A percentile compares a stretch with the other conserved stretches of the same genome.
These are phyloP conservation scores for Suhomyces yuchorum DNA, from an alignment of 1,139 yeast genomes.

Conservation along the genomic window DNA sequence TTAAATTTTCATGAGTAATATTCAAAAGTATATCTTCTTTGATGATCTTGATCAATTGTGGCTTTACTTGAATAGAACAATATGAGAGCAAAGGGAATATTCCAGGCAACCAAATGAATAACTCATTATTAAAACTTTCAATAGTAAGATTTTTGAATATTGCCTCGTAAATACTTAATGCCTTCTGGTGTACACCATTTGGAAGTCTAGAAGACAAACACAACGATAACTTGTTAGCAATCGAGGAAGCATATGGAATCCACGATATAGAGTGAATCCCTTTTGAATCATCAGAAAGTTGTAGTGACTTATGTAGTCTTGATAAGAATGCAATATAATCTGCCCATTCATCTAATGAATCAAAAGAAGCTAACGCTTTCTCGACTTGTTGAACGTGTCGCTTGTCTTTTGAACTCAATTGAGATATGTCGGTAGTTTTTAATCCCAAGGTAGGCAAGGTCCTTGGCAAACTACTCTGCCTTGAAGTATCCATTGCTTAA, in stretches of 20 bases:
- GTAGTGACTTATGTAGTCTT: slow-evolving; percentile 70
- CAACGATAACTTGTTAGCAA: slow-evolving; percentile 53
- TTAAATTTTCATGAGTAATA: slow-evolving; percentile 50
- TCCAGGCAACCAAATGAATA: slow-evolving; percentile 86
- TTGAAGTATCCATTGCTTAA: neutral
- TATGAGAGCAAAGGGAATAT: slow-evolving; percentile 80
- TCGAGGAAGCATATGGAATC: slow-evolving; percentile 43
- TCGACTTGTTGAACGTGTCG: slow-evolving; percentile 69
- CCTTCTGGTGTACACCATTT: slow-evolving; percentile 91
- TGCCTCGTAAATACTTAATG: slow-evolving; percentile 72
- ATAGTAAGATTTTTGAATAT: slow-evolving; percentile 65
- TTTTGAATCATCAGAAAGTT: slow-evolving; percentile 33
- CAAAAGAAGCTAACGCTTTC: slow-evolving; percentile 76
- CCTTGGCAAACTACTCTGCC: neutral
- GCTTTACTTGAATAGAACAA: slow-evolving; percentile 87
- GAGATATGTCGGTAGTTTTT: slow-evolving; percentile 8
- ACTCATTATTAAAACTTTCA: slow-evolving; percentile 51
- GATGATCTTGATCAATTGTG: slow-evolving; percentile 65
- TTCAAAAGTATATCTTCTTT: slow-evolving; percentile 53
- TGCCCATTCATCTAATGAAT: slow-evolving; percentile 96
- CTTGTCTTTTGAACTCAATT: slow-evolving; percentile 58
- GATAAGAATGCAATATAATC: slow-evolving; percentile 90
- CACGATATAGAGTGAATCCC: slow-evolving; percentile 38
- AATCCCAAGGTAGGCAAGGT: slow-evolving; percentile 1
- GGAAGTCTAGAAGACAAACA: slow-evolving; percentile 83